A percentile compares a stretch with the other conserved stretches of the same genome.
phyloP scores from a whole-genome alignment of 1,139 yeast species.

The Candida sojae region DNA sequence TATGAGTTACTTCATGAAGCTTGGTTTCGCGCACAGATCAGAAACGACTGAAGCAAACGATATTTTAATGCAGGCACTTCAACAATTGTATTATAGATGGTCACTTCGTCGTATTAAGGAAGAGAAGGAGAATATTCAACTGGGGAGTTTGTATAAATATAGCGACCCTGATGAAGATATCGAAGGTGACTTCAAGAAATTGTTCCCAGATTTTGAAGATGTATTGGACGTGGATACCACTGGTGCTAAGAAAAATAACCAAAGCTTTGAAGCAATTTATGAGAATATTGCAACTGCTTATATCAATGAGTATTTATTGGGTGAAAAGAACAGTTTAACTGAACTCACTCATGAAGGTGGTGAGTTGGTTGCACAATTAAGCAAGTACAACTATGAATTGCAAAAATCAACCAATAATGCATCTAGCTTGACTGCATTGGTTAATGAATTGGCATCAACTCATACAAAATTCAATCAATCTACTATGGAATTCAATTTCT shows the following conservation, averaged over 20 bases:
- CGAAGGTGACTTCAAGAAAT: conserved; percentile 67
- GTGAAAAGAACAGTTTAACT: conserved; percentile 18
- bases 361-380: conserved; percentile 26
- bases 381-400: conserved; percentile 19
- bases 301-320: conserved; percentile 26
- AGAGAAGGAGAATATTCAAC: conserved; percentile 62
- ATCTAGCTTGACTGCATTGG: conserved; percentile 42
- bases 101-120: conserved; percentile 64
- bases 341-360: conserved; percentile 47
- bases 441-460: conserved; percentile 37
- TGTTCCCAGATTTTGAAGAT: conserved; percentile 91
- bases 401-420: conserved; percentile 26
- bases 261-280: conserved; percentile 32
- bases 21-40: conserved; percentile 28
- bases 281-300: conserved; percentile 30
- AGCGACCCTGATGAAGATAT: conserved; percentile 63
- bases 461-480: conserved; percentile 21
- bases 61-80: conserved; percentile 38
- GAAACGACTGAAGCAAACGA: conserved; percentile 7
- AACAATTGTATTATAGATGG: conserved; percentile 77
- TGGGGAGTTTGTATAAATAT: conserved; percentile 64
- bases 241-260: conserved; percentile 16
- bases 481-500: conserved; percentile 54
- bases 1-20: conserved; percentile 32
- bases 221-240: conserved; percentile 39